Evolutionary conservation across 2,329 filamentous ascomycete genomes (phyloP), one percentile per base, ranked within the genome.

Genomic region (Trichoderma lentiforme): DNA sequence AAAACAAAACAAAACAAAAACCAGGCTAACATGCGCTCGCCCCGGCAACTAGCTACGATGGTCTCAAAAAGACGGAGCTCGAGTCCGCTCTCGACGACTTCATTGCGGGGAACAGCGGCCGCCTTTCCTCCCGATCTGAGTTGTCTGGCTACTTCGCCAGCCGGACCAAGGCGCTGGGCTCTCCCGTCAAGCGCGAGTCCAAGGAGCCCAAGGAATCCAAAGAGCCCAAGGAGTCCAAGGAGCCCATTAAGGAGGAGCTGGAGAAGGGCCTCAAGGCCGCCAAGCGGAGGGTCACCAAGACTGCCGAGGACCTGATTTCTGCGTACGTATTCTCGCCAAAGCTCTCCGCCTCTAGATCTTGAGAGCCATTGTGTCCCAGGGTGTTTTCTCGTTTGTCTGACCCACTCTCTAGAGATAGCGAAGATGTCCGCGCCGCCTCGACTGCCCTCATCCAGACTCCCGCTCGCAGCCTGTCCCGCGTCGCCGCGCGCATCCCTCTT

Each of bases 101-200:
- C 82, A 88, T 97, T 60, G 86, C 89, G 75, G 86, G 88, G 74
- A 92, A 97, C 83, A 86, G 88, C 76, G 84, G 88, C 74, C 86
- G 86, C 73, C 91, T 93, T 79, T 85, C 87, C 67, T 84, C 85
- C 72, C 89, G 94, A 75, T 83, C 90, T 70, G 79, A 82, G 57
- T 88, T 97, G 79, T 83, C 87, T 73, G 90, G 92, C 73, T 98
- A 94, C 86, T 98, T 93, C 85, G 89, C 87, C 79, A 88, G 85
- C 77, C 91, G 91, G 80, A 85, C 87, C 76, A 87, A 87, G 76
- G 84, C 85, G 64, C 82, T 84, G 68, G 84, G 85, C 39, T 92
- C 90, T 24, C 90, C 90, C 47, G 82, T 91, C 58, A 91, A 91
- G 85, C 85, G 82, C 76, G 86, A 86, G 81, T 79, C 77, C 70